A percentile compares a stretch with the other conserved stretches of the same genome.
These are phyloP conservation scores for Corylus avellana DNA, from an alignment of 306 rosid species.

Conservation along the genomic window DNA sequence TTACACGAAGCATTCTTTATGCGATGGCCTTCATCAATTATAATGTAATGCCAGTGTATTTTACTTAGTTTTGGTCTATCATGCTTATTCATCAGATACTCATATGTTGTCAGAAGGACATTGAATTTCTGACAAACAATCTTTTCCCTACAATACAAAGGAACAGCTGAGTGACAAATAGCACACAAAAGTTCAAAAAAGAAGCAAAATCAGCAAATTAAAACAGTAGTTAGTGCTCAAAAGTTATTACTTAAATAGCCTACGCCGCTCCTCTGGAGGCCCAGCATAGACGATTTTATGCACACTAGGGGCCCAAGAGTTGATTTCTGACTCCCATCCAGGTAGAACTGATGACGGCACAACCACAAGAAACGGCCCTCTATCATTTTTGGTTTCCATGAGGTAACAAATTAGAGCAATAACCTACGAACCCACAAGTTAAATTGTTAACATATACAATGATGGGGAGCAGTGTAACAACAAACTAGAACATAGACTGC, in stretches of 20 bases:
- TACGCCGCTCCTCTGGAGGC: conserved; percentile 94
- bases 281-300: conserved; percentile 87
- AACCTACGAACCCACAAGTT: conserved; percentile 53
- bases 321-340: conserved; percentile 97
- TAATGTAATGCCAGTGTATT: conserved; percentile 93
- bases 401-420: conserved; percentile 94
- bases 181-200: conserved; percentile 17
- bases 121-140: conserved; percentile 93
- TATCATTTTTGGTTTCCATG: conserved; percentile 95
- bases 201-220: not conserved
- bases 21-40: conserved; percentile 99
- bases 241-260: conserved; percentile 77
- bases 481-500: conserved; percentile 1
- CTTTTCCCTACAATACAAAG: conserved; percentile 70
- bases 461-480: not conserved
- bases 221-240: conserved; percentile 10
- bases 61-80: conserved; percentile 98
- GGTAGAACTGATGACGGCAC: conserved; percentile 99
- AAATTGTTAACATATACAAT: conserved; percentile 21
- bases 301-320: conserved; percentile 88
- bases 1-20: conserved; percentile 99
- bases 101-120: conserved; percentile 95
- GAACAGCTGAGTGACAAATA: conserved; percentile 28
- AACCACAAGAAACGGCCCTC: conserved; percentile 98
- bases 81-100: conserved; percentile 99